phyloP scores from a whole-genome alignment of 139 green algal species.

The Asterochloris erici region DNA sequence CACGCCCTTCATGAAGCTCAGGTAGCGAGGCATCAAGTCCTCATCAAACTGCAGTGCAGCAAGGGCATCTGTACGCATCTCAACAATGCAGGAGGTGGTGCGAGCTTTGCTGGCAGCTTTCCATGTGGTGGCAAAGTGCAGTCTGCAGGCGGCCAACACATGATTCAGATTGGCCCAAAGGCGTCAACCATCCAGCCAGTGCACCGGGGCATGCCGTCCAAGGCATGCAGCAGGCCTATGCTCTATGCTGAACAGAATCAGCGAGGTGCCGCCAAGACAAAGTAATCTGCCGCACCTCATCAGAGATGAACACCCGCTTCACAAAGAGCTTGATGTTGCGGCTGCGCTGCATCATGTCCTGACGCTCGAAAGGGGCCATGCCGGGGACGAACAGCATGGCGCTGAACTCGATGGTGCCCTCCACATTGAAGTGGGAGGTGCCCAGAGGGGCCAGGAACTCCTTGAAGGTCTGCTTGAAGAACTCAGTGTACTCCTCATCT shows the following conservation, averaged over 20 bases:
- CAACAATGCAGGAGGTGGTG: not conserved
- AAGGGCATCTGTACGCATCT: conserved; percentile 35
- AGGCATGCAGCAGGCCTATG: too few relatives aligned
- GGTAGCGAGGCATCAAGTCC: conserved; percentile 91
- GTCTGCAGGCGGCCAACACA: too few relatives aligned
- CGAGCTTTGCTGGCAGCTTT: too few relatives aligned
- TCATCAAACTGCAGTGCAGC: conserved; percentile 79
- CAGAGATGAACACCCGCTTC: conserved; percentile 97
- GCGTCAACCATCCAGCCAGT: too few relatives aligned
- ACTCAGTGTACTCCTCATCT: conserved; percentile 90
- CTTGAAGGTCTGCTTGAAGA: conserved; percentile 91
- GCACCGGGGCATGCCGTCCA: too few relatives aligned
- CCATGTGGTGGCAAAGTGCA: too few relatives aligned
- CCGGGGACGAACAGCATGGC: conserved; percentile 92
- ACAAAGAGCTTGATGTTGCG: conserved; percentile 93
- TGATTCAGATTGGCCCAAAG: too few relatives aligned
- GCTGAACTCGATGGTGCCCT: conserved; percentile 97
- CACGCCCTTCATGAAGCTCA: conserved; percentile 90
- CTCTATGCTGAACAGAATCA: too few relatives aligned
- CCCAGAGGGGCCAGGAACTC: conserved; percentile 82
- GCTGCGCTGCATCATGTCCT: conserved; percentile 42
- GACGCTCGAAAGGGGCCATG: conserved; percentile 96
- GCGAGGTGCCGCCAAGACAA: not conserved
- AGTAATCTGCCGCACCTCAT: not conserved
- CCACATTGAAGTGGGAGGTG: conserved; percentile 86